Percentiles rank a stretch among this genome's conserved stretches.
Conservation (phyloP, 2,329 filamentous ascomycete species). For the Aspergillus clavatus region DNA sequence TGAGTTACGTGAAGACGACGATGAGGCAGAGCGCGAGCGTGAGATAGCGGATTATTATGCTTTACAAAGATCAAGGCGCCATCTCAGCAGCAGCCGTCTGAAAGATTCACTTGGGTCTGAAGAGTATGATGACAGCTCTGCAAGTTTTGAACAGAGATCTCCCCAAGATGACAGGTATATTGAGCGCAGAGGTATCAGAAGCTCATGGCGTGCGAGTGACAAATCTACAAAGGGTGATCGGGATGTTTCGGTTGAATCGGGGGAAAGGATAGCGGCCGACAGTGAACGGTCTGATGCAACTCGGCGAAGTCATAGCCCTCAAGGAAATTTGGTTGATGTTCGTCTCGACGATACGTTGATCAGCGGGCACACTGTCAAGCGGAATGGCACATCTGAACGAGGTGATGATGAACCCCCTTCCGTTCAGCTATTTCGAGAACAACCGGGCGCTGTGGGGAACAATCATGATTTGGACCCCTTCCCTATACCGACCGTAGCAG, state of each 20-base stretch:
- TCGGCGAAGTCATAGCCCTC: conserved; percentile 52
- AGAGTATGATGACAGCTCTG: conserved; percentile 59
- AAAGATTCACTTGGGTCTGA: conserved; percentile 83
- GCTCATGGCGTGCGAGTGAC: conserved; percentile 51
- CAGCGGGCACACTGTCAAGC: conserved; percentile 41
- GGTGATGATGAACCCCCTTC: conserved; percentile 48
- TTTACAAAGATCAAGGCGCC: conserved; percentile 79
- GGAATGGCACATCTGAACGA: conserved; percentile 36
- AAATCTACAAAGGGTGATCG: conserved; percentile 39
- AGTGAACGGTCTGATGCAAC: conserved; percentile 26
- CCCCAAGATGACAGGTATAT: conserved; percentile 36
- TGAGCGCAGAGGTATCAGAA: conserved; percentile 49
- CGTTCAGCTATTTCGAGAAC: conserved; percentile 52
- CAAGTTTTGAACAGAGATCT: conserved; percentile 45
- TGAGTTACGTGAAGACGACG: conserved; percentile 87
- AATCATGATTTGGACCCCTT: conserved; percentile 35
- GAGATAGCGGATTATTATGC: conserved; percentile 94
- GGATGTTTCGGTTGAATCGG: conserved; percentile 30
- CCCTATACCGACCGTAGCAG: conserved; percentile 49
- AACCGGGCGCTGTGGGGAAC: conserved; percentile 36
- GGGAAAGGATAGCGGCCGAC: conserved; percentile 34
- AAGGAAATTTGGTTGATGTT: conserved; percentile 73
- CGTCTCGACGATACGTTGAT: conserved; percentile 65
- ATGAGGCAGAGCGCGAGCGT: conserved; percentile 82
- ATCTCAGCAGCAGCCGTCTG: conserved; percentile 77